These are phyloP conservation scores for Globisporangium okanoganense DNA, from an alignment of 352 stramenopile genomes.

Conservation along the genomic window DNA sequence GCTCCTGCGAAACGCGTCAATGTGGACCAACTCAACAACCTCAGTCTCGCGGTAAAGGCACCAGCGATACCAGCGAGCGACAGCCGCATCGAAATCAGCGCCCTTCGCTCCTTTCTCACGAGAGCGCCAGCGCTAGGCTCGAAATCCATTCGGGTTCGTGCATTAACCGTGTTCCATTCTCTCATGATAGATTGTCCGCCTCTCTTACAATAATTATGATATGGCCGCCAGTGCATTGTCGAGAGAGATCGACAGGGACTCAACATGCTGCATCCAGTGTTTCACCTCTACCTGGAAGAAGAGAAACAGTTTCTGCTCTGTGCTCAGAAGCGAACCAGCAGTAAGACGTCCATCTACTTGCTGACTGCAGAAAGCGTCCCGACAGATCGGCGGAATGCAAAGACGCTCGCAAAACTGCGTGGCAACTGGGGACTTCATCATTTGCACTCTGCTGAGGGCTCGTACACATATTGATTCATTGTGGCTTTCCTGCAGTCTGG, in stretches of 20 bases:
- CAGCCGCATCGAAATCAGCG: slow-evolving; percentile 22
- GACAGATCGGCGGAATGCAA: slow-evolving; percentile 27
- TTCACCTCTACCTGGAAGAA: slow-evolving; percentile 51
- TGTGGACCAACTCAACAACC: background rate
- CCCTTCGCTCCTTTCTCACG: slow-evolving; percentile 36
- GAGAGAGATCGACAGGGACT: slow-evolving; percentile 46
- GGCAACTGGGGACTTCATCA: slow-evolving; percentile 37
- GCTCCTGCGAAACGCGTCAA: background rate
- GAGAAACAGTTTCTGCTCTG: slow-evolving; percentile 46
- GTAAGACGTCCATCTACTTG: slow-evolving; percentile 63
- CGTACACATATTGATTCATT: background rate
- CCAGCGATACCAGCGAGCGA: background rate
- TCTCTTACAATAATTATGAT: background rate
- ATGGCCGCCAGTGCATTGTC: slow-evolving; percentile 37
- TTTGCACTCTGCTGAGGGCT: background rate
- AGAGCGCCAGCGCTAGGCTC: slow-evolving; percentile 21
- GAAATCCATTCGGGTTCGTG: slow-evolving; percentile 29
- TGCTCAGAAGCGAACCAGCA: slow-evolving; percentile 44
- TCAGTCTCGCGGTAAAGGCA: background rate
- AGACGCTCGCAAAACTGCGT: slow-evolving; percentile 56
- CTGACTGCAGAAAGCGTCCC: slow-evolving; percentile 42
- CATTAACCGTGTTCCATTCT: background rate
- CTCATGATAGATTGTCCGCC: background rate
- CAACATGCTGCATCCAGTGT: slow-evolving; percentile 50
- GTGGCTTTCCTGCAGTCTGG: slow-evolving; percentile 24